Conservation (phyloP, 371 early-diverging fungal genomes). For the Mucor ambiguus region DNA sequence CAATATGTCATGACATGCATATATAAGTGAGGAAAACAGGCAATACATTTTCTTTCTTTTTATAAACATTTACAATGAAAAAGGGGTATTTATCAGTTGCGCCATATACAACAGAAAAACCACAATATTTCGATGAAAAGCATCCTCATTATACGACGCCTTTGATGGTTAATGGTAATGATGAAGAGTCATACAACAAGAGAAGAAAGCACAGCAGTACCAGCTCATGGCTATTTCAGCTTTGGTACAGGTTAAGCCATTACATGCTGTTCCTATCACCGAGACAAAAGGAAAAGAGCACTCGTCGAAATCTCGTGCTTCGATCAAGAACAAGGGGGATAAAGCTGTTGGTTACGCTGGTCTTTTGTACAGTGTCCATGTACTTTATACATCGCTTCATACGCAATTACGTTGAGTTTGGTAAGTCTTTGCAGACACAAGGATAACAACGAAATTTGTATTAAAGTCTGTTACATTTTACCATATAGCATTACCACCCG, state of each 20-base stretch:
- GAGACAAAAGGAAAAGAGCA: constrained; percentile 7
- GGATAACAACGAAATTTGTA: too few relatives aligned
- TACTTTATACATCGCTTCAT: constrained; percentile 17
- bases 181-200: background rate
- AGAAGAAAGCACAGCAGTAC: background rate
- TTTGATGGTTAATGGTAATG: background rate
- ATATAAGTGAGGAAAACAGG: background rate
- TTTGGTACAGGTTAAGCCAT: background rate
- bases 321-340: constrained; percentile 5
- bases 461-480: background rate
- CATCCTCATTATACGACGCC: background rate
- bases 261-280: constrained; percentile 6
- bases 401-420: constrained; percentile 2
- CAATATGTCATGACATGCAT: background rate
- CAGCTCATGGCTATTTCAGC: background rate
- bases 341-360: constrained; percentile 3
- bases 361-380: constrained; percentile 7
- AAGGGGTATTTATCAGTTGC: background rate
- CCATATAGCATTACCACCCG: background rate
- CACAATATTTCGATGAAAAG: constrained; percentile 8
- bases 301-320: background rate
- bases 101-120: background rate
- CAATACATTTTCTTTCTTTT: background rate
- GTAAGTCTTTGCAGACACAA: background rate
- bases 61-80: background rate